Percentiles rank a stretch among this genome's conserved stretches.
Evolutionary conservation across 2,329 filamentous ascomycete genomes (phyloP).

Genomic region (Tolypocladium inflatum): DNA sequence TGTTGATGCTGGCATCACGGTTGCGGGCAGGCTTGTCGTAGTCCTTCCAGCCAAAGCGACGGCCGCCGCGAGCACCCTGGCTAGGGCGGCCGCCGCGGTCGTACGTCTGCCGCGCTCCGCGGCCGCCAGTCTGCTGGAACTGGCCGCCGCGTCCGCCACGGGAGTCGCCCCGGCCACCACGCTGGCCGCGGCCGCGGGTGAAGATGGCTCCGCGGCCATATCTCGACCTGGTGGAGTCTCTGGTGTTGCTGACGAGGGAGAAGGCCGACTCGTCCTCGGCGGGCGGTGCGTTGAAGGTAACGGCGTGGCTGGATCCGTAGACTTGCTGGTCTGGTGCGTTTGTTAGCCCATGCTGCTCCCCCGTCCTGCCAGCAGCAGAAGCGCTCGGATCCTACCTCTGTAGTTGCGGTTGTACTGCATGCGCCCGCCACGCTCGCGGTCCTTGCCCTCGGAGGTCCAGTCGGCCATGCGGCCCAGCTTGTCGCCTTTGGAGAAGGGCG

Average conservation of each 20-base stretch:
- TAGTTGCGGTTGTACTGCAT: slow-evolving; percentile 89
- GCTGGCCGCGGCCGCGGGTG: slow-evolving; percentile 76
- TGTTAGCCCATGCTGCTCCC: not conserved
- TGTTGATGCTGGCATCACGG: slow-evolving; percentile 90
- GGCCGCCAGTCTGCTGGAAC: slow-evolving; percentile 64
- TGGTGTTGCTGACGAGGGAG: slow-evolving; percentile 93
- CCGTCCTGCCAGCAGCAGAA: not conserved
- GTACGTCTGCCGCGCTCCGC: slow-evolving; percentile 59
- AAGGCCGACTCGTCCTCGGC: slow-evolving; percentile 96
- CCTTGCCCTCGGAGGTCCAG: slow-evolving; percentile 90
- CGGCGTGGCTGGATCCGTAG: slow-evolving; percentile 82
- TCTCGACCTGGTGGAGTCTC: slow-evolving; percentile 75
- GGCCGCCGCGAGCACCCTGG: slow-evolving; percentile 60
- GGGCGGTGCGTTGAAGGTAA: slow-evolving; percentile 80
- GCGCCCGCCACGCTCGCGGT: slow-evolving; percentile 67
- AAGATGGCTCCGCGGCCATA: slow-evolving; percentile 88
- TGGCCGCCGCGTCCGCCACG: slow-evolving; percentile 51
- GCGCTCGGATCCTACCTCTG: slow-evolving; percentile 53
- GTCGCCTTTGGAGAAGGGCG: slow-evolving; percentile 96
- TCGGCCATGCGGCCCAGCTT: slow-evolving; percentile 99
- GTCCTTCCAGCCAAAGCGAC: slow-evolving; percentile 96
- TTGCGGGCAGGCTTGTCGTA: slow-evolving; percentile 97
- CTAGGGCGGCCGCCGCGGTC: slow-evolving; percentile 64
- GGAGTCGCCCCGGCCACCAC: slow-evolving; percentile 52
- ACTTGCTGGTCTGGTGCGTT: slow-evolving; percentile 73